A percentile compares a stretch with the other conserved stretches of the same genome.
These are phyloP conservation scores for Ceratocystis destructans DNA, from an alignment of 2,329 filamentous ascomycete species.

Conservation along the genomic window DNA sequence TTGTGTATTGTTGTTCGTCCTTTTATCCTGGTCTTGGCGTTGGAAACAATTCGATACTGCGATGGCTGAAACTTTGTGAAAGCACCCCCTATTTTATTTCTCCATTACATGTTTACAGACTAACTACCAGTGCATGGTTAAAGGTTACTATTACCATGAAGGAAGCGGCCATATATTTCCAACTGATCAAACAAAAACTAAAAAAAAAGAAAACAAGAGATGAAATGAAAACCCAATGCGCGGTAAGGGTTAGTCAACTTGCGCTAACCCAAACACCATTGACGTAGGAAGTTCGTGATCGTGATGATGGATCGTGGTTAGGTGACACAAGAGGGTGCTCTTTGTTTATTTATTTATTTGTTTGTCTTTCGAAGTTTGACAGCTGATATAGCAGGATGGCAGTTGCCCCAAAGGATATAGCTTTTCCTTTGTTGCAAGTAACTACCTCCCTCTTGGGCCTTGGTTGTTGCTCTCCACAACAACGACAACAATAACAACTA, in stretches of 20 bases:
- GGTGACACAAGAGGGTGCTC: no score
- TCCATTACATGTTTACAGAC: no score
- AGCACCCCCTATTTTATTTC: no score
- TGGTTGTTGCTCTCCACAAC: not conserved
- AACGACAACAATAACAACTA: not conserved
- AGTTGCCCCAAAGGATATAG: no score
- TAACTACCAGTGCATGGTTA: no score
- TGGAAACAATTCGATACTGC: not conserved
- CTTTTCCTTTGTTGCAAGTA: no score
- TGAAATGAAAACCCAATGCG: no score
- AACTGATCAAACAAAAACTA: no score
- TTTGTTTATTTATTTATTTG: not conserved
- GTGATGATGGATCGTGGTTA: not conserved
- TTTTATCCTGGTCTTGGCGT: not conserved
- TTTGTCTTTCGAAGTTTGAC: not conserved
- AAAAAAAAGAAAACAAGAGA: not conserved
- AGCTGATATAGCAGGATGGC: not conserved
- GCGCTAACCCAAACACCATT: not conserved
- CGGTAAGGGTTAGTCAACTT: not conserved
- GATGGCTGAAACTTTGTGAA: not conserved
- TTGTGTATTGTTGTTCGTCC: no score
- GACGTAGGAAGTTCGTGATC: not conserved
- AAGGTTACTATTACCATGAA: no score
- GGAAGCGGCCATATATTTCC: no score
- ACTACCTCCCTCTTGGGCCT: not conserved